These are phyloP conservation scores for Platismatia glauca DNA, from an alignment of 495 filamentous ascomycete species.

Conservation along the genomic window DNA sequence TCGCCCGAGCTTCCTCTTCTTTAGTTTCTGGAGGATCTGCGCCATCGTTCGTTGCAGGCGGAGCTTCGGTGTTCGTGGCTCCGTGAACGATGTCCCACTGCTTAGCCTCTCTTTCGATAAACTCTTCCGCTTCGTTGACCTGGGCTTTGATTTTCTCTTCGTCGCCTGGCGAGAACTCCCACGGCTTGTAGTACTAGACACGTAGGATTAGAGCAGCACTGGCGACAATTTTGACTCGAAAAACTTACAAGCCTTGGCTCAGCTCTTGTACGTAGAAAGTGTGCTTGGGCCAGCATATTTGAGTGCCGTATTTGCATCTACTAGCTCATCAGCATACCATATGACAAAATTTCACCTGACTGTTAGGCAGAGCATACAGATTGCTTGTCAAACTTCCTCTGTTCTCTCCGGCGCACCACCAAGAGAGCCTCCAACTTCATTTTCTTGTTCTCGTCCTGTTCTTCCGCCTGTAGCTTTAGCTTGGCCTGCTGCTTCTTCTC, in stretches of 20 bases:
- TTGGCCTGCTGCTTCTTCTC: constrained; percentile 84
- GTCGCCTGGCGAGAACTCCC: constrained; percentile 58
- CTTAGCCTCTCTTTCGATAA: constrained; percentile 41
- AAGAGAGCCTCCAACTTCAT: constrained; percentile 53
- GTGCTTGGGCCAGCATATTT: constrained; percentile 62
- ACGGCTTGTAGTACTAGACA: constrained; percentile 78
- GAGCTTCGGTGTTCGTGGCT: background rate
- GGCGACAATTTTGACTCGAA: background rate
- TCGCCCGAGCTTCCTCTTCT: constrained; percentile 17
- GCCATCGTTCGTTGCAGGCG: constrained; percentile 11
- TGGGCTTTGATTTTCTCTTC: constrained; percentile 54
- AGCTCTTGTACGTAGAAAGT: constrained; percentile 62
- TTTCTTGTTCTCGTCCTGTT: constrained; percentile 59
- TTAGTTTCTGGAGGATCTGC: constrained; percentile 22
- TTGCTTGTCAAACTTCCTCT: constrained; percentile 65
- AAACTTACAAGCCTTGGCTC: constrained; percentile 68
- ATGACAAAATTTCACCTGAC: background rate
- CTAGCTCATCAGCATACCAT: background rate
- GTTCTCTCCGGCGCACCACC: constrained; percentile 53
- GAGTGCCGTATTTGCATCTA: constrained; percentile 76
- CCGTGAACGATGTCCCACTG: constrained; percentile 35
- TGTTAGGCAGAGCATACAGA: constrained; percentile 46
- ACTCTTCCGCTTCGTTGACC: constrained; percentile 46
- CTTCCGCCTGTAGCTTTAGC: constrained; percentile 61
- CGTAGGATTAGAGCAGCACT: constrained; percentile 23